A percentile compares a stretch with the other conserved stretches of the same genome.
Conservation (phyloP, 495 filamentous ascomycete genomes). For the Margaritispora aquatica region DNA sequence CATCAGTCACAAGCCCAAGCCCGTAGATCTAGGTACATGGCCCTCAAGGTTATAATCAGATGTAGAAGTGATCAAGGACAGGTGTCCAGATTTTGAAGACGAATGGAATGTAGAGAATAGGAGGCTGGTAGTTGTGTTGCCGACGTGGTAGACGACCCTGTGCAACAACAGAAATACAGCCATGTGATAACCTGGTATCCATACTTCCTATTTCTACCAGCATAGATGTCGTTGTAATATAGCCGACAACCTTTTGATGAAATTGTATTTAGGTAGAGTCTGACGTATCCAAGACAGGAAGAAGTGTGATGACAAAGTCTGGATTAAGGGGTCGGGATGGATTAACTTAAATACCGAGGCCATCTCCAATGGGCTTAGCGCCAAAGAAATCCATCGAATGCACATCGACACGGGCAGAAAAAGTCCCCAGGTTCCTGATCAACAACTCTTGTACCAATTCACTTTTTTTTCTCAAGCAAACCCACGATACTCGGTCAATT, state of each 20-base stretch:
- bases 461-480: slow-evolving; percentile 17
- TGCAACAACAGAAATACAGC: too few species aligned
- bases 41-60: too few species aligned
- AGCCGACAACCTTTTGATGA: too few species aligned
- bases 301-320: not conserved
- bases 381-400: not conserved
- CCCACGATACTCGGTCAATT: slow-evolving; percentile 20
- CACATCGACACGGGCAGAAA: not conserved
- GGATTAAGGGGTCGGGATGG: not conserved
- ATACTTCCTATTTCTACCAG: too few species aligned
- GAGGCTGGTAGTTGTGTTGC: too few species aligned
- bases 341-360: not conserved
- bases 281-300: not conserved
- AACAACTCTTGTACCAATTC: not conserved
- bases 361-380: not conserved
- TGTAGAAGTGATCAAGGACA: too few species aligned
- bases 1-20: not conserved
- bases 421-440: not conserved
- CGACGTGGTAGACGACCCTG: too few species aligned
- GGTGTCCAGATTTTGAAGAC: too few species aligned
- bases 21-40: too few species aligned
- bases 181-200: too few species aligned
- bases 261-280: too few species aligned
- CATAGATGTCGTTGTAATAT: not conserved
- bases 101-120: too few species aligned